Base-by-base conservation (phyloP, 2,329 filamentous ascomycete species). In the Myriosclerotinia curreyana region DNA sequence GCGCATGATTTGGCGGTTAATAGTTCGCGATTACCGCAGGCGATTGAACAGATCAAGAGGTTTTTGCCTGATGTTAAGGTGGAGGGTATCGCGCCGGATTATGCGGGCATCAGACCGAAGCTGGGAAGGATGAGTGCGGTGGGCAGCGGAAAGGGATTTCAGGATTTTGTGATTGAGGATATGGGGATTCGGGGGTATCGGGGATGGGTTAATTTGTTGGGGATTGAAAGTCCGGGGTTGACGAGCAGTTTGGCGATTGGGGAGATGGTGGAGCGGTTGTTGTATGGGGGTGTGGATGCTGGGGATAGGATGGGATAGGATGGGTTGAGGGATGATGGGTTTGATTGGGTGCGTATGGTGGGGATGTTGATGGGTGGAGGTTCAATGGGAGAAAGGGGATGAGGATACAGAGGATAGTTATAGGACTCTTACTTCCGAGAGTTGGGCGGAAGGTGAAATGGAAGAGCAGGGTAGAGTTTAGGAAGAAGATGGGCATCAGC, bases 31-130 rank as follows among this genome's bases (percentile, higher is more conserved):
- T 78, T 96, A 63, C 75, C 78, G 1, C 80, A 84, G 48, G 93
- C 93, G 0, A 76, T 96, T 0, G 79, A 79, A 14, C 91, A 91
- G 72, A 97, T 99, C 65, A 79, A 82, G 69, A 81, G 82, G 9
- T 99, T 96, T 74, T 79, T 99, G 4, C 95, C 95, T 0, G 81
- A 79, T 0, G 79, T 99, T 3, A 85, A 95, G 66, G 79, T 79
- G 20, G 77, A 78, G 0, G 85, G 85, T 0, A 82, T 99, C 34
- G 79, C 80, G 48, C 82, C 94, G 2, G 94, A 97, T 76, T 99
- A 98, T 74, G 91, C 91, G 20, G 95, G 95, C 0, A 94, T 99
- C 40, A 79, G 95, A 68, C 94, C 95, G 0, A 99, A 99, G 80
- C 75, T 98, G 67, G 84, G 79, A 1, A 75, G 75, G 12, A 80